Evolutionary conservation across 805 yeast species (phyloP).

Genomic region (Starmerella riodocensis): DNA sequence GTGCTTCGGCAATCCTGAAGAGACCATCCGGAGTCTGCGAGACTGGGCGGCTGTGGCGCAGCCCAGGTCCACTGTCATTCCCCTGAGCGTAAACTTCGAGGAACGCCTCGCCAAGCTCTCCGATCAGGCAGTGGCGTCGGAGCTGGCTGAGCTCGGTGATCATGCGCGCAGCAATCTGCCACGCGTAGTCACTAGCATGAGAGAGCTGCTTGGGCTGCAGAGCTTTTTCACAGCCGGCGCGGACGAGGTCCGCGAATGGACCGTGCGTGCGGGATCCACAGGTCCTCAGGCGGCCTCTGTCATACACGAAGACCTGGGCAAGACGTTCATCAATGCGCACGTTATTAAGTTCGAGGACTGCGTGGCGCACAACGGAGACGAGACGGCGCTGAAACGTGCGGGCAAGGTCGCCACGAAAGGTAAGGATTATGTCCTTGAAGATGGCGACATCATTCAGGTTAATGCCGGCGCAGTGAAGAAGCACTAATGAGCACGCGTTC

Average conservation of each 20-base stretch:
- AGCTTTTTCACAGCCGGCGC: constrained; percentile 77
- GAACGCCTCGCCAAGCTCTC: constrained; percentile 43
- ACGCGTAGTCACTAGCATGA: constrained; percentile 50
- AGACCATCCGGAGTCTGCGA: constrained; percentile 32
- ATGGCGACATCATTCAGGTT: constrained; percentile 68
- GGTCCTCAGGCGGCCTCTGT: constrained; percentile 88
- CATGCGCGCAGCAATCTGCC: constrained; percentile 39
- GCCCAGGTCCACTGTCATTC: constrained; percentile 55
- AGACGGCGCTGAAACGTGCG: constrained; percentile 40
- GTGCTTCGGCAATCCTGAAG: constrained; percentile 37
- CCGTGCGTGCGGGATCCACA: constrained; percentile 55
- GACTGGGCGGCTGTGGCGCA: constrained; percentile 51
- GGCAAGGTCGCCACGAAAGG: constrained; percentile 59
- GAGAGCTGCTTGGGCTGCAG: constrained; percentile 53
- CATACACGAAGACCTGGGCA: constrained; percentile 72
- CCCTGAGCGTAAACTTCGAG: constrained; percentile 58
- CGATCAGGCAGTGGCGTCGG: constrained; percentile 23
- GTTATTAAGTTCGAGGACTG: constrained; percentile 58
- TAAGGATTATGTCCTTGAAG: constrained; percentile 64
- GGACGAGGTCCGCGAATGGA: constrained; percentile 81
- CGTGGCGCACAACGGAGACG: constrained; percentile 34
- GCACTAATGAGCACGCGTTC: too few relatives aligned
- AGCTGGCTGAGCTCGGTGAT: constrained; percentile 23
- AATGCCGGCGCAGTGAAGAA: constrained; percentile 32
- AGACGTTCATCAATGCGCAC: constrained; percentile 67